Percentiles rank a stretch among this genome's conserved stretches.
These are phyloP conservation scores for Albizia julibrissin DNA, from an alignment of 306 rosid genomes.

Conservation along the genomic window DNA sequence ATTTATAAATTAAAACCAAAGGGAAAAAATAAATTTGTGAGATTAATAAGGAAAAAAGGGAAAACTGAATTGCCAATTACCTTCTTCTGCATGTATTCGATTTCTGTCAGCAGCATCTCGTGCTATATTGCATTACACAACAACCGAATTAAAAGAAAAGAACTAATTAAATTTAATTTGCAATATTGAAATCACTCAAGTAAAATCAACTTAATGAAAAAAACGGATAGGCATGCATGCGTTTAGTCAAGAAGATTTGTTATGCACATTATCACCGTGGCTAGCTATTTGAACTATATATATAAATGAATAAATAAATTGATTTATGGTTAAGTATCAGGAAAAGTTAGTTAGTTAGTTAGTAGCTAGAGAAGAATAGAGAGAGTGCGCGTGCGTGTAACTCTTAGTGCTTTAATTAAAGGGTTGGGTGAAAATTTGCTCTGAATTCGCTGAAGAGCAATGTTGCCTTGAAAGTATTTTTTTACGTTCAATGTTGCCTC, in stretches of 20 bases:
- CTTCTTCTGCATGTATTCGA: slow-evolving; percentile 84
- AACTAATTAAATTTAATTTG: neutral
- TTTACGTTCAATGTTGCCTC: no score
- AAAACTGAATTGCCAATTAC: slow-evolving; percentile 34
- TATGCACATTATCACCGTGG: no score
- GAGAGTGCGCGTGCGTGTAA: no score
- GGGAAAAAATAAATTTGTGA: neutral
- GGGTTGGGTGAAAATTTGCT: no score
- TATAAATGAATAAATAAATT: no score
- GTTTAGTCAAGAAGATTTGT: no score
- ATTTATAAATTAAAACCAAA: neutral
- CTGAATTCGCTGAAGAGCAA: no score
- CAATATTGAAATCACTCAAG: neutral
- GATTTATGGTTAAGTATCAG: neutral
- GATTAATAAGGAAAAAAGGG: neutral
- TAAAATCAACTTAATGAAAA: neutral
- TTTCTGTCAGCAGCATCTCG: slow-evolving; percentile 82
- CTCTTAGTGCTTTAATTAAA: no score
- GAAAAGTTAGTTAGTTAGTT: no score
- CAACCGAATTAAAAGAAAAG: neutral
- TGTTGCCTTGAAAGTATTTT: no score
- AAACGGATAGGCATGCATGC: neutral
- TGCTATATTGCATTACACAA: slow-evolving; percentile 44
- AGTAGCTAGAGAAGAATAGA: neutral
- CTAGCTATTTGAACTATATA: no score